Evolutionary conservation across 1,284 basidiomycete species (phyloP), one percentile per base, ranked within the genome.

Genomic region (Leccinum holopus): DNA sequence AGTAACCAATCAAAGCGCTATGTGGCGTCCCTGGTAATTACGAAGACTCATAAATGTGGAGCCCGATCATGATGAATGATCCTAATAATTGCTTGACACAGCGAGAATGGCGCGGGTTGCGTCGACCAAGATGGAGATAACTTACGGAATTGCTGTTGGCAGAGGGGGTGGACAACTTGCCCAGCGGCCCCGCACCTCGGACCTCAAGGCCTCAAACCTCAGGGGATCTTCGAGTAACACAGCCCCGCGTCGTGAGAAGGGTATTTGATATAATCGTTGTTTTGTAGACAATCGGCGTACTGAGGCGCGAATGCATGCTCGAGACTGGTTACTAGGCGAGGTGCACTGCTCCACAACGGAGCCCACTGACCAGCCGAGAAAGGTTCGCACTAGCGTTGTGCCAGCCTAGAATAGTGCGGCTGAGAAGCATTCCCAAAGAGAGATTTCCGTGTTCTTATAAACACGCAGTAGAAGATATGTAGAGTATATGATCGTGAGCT

Each of bases 11-110:
- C 64, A 63, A 60, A 63, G 58, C 49, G 58, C 59, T 67, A 64
- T 61, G 67, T 61, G 63, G 66, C 61, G 62, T 58, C 63, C 67
- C 73, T 73, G 64, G 61, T 47, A 49, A 67, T 69, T 71, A 70
- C 63, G 68, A 69, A 55, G 70, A 59, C 60, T 47, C 55, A 47
- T 62, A 65, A 52, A 64, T 69, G 70, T 59, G 63, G 73, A 65
- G 64, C 65, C 58, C 56, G 54, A 63, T 66, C 67, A 61, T 65
- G 69, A 62, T 71, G 65, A 64, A 49, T 62, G 57, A 70, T 65
- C 28, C 39, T 58, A 21, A 21, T 21, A 21, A 70, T 49, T 49
- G 21, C 47, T 60, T 69, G 30, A n/a, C 25, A 16, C 25, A 61
- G 68, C 69, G 62, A 69, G 53, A 52, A 64, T 28, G 65, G 55